phyloP scores from a whole-genome alignment of 352 stramenopile species.

The Globisporangium carolinianum region DNA sequence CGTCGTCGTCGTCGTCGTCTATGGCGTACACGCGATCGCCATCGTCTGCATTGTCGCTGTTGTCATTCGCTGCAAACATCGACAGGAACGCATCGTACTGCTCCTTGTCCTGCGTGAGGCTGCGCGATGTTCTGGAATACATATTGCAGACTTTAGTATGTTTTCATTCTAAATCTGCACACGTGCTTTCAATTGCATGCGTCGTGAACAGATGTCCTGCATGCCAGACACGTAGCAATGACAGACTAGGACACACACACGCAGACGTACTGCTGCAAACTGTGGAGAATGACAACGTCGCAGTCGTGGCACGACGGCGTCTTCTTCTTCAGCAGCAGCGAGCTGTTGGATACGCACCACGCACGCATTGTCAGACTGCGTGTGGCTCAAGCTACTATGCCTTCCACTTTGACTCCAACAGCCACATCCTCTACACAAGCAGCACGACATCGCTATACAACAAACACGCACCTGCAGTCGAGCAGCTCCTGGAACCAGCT shows the following conservation, averaged over 20 bases:
- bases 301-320: constrained; percentile 72
- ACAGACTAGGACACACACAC: background rate
- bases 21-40: constrained; percentile 14
- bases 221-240: background rate
- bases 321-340: constrained; percentile 60
- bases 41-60: constrained; percentile 32
- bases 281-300: constrained; percentile 38
- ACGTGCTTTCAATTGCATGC: background rate
- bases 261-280: constrained; percentile 44
- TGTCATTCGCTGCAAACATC: constrained; percentile 35
- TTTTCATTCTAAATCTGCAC: background rate
- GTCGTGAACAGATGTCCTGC: background rate
- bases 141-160: background rate
- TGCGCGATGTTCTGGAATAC: constrained; percentile 29
- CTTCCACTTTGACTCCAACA: background rate
- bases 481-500: constrained; percentile 82
- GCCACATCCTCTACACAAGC: background rate
- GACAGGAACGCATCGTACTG: constrained; percentile 56
- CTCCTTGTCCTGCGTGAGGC: constrained; percentile 32
- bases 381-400: background rate
- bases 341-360: constrained; percentile 21
- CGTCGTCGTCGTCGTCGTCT: constrained; percentile 17
- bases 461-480: constrained; percentile 48
- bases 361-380: background rate
- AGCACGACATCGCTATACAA: background rate